phyloP scores from a whole-genome alignment of 257 asterid species.

The Paraleonurus japonicus region DNA sequence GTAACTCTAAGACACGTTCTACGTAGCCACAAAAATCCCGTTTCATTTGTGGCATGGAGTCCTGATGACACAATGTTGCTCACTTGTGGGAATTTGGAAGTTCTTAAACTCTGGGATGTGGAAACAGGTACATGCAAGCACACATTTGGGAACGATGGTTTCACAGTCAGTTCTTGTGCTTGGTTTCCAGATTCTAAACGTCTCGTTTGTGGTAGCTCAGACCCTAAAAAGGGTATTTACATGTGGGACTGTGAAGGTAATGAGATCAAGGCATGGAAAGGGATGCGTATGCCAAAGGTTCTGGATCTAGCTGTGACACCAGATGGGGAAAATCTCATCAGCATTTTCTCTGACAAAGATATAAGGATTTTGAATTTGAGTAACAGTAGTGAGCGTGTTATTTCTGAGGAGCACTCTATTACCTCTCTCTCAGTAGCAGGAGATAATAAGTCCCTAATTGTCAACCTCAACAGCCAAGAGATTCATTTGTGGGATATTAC shows the following conservation, averaged over 20 bases:
- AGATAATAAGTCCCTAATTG: conserved; percentile 69
- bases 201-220: conserved; percentile 92
- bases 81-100: conserved; percentile 88
- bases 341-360: conserved; percentile 77
- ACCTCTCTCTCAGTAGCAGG: conserved; percentile 81
- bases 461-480: conserved; percentile 93
- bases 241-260: conserved; percentile 92
- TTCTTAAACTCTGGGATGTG: conserved; percentile 87
- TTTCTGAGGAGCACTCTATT: conserved; percentile 68
- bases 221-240: conserved; percentile 81
- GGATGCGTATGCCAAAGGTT: conserved; percentile 88
- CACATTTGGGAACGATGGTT: conserved; percentile 67
- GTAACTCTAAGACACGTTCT: conserved; percentile 45
- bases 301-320: conserved; percentile 88
- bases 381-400: conserved; percentile 60
- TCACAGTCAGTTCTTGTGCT: conserved; percentile 82
- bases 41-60: conserved; percentile 87
- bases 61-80: conserved; percentile 90
- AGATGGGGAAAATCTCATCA: conserved; percentile 77
- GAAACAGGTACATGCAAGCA: conserved; percentile 82
- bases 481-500: conserved; percentile 90
- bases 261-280: conserved; percentile 86
- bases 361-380: conserved; percentile 68
- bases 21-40: conserved; percentile 65
- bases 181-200: conserved; percentile 97